Conservation (phyloP, 768 basidiomycete species). For the Rhizopogon vesiculosus region DNA sequence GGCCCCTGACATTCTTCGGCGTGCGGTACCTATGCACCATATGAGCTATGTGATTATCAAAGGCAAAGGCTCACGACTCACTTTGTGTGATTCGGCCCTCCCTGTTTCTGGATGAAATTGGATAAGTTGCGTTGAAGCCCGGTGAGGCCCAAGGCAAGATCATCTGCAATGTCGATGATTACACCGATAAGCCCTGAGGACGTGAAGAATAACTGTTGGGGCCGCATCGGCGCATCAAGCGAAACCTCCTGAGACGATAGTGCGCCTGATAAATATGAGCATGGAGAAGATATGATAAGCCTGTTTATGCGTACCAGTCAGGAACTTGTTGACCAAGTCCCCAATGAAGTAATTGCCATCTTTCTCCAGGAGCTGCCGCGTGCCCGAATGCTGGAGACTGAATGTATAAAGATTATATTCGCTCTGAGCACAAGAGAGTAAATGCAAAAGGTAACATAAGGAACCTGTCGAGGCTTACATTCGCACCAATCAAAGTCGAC, state of each 20-base stretch:
- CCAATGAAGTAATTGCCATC: conserved; percentile 71
- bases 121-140: conserved; percentile 75
- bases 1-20: conserved; percentile 53
- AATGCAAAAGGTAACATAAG: conserved; percentile 1
- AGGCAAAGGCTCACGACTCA: conserved; percentile 24
- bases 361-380: conserved; percentile 47
- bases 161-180: conserved; percentile 54
- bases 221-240: conserved; percentile 36
- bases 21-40: conserved; percentile 54
- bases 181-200: conserved; percentile 76
- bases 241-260: conserved; percentile 43
- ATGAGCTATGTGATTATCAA: conserved; percentile 1
- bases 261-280: conserved; percentile 40
- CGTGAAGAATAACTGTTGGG: conserved; percentile 72
- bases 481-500: conserved; percentile 62
- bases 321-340: conserved; percentile 74
- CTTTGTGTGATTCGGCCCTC: conserved; percentile 58
- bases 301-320: conserved; percentile 44
- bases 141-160: conserved; percentile 55
- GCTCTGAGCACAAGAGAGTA: conserved; percentile 38
- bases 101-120: conserved; percentile 43
- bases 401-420: conserved; percentile 67
- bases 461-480: conserved; percentile 44
- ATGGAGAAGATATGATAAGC: background rate
- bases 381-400: conserved; percentile 39